A percentile compares a stretch with the other conserved stretches of the same genome.
Evolutionary conservation across 148 eudicot species (phyloP).

Genomic region (Rhododendron ovatum): DNA sequence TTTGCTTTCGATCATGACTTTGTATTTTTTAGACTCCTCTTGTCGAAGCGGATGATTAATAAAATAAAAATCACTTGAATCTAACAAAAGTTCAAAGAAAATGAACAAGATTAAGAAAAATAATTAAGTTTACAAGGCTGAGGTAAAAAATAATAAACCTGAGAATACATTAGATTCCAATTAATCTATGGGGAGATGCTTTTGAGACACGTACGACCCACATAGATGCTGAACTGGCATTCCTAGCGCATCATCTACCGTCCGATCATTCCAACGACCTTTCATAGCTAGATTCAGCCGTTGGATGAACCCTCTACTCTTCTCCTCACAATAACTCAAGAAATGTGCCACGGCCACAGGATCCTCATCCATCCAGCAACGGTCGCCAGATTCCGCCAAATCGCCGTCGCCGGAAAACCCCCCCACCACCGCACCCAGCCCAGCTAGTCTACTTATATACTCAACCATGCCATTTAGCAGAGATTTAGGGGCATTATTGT

Average conservation of each 20-base stretch:
- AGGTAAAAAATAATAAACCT: too few relatives aligned
- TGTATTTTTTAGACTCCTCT: too few relatives aligned
- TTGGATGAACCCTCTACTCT: constrained; percentile 40
- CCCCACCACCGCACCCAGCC: background rate
- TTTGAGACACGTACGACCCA: constrained; percentile 7
- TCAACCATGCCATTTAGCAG: constrained; percentile 49
- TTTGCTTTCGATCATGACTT: too few relatives aligned
- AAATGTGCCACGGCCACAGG: constrained; percentile 38
- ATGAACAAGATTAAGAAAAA: too few relatives aligned
- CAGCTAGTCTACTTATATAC: constrained; percentile 27
- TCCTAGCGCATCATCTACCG: constrained; percentile 22
- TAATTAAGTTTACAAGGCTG: too few relatives aligned
- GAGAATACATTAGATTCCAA: background rate
- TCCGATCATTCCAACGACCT: constrained; percentile 33
- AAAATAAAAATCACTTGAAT: too few relatives aligned
- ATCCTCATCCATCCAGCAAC: constrained; percentile 45
- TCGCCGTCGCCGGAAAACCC: background rate
- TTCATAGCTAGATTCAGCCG: constrained; percentile 45
- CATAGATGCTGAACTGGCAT: constrained; percentile 20
- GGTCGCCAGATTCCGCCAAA: background rate
- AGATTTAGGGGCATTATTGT: constrained; percentile 30
- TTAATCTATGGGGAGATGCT: background rate
- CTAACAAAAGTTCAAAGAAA: too few relatives aligned
- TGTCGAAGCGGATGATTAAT: too few relatives aligned
- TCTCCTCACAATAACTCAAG: constrained; percentile 34